Evolutionary conservation across 2,329 filamentous ascomycete genomes (phyloP), one percentile per base, ranked within the genome.

Genomic region (Phyllosticta paracitricarpa): DNA sequence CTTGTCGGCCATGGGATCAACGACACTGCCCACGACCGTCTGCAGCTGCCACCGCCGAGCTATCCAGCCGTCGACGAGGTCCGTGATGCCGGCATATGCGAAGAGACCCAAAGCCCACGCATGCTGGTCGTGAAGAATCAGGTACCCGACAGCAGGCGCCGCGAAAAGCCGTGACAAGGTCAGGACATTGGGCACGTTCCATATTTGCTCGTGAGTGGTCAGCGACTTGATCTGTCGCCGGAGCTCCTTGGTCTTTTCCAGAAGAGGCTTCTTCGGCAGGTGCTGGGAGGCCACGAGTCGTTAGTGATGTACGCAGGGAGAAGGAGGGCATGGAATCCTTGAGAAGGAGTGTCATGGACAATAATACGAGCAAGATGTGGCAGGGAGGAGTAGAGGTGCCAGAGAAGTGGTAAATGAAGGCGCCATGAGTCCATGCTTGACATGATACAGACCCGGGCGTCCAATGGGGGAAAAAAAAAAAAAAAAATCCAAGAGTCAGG

Each of bases 1-100:
- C 78, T 99, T 99, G 76, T 99, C 94, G 2, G 94, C 94, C 89
- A 97, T 94, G 5, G 94, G 94, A 70, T 96, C 92, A 64, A 99
- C 91, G 30, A 99, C 85, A 60, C 90, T 95, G 60, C 94, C 94
- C 9, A 97, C 91, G 1, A 99, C 93, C 0, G 94, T 97, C 74
- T 94, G 89, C 62, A 91, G 82, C 57, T 93, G 88, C 85, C 89
- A 97, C 63, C 82, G 83, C 51, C 94, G 84, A 26, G 94, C 94
- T 68, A 99, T 94, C 82, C 88, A 97, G 62, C 94, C 94, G 72
- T 99, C 94, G 2, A 97, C 82, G 6, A 96, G 80, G 71, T 99
- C 94, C 0, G 93, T 96, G 67, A 96, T 79, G 55, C 91, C 91
- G 2, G 94, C 93, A 72, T 97, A 97, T 57, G 86, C 86, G 72